A percentile compares a stretch with the other conserved stretches of the same genome.
phyloP scores from a whole-genome alignment of 108 stramenopile species.

The Skeletonema costatum region DNA sequence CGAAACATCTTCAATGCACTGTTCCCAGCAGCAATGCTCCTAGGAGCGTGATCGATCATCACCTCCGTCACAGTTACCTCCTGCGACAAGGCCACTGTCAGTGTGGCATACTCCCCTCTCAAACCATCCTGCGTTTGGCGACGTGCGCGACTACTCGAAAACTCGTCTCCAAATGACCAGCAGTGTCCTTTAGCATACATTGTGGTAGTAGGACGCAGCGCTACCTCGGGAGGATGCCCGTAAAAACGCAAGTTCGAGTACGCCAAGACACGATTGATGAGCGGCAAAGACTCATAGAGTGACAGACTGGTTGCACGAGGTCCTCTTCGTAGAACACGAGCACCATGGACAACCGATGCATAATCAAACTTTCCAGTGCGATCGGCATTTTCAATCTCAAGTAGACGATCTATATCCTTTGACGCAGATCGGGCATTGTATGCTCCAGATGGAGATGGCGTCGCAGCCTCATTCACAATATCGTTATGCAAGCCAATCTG shows the following conservation, averaged over 20 bases:
- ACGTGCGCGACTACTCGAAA: constrained; percentile 1
- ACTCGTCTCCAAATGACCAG: constrained; percentile 73
- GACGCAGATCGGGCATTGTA: constrained; percentile 27
- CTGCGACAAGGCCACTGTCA: constrained; percentile 56
- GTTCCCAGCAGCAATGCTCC: constrained; percentile 15
- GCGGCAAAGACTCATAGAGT: constrained; percentile 60
- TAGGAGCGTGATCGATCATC: constrained; percentile 68
- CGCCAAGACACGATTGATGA: constrained; percentile 68
- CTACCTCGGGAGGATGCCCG: constrained; percentile 82
- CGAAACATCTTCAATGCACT: constrained; percentile 25
- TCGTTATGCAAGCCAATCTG: constrained; percentile 8
- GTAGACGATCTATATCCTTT: constrained; percentile 48
- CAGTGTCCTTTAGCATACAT: constrained; percentile 73
- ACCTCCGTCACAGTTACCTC: constrained; percentile 57
- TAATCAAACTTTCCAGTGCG: constrained; percentile 67
- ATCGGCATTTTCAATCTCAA: constrained; percentile 72
- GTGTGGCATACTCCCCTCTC: constrained; percentile 64
- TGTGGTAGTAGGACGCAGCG: constrained; percentile 68
- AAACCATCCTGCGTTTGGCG: constrained; percentile 32
- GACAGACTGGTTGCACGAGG: constrained; percentile 71
- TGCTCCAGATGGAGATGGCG: not conserved
- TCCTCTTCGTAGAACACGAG: constrained; percentile 58
- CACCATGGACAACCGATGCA: constrained; percentile 68
- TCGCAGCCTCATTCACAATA: not conserved
- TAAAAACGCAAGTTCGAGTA: constrained; percentile 63